These are phyloP conservation scores for Cyclotella atomus DNA, from an alignment of 108 stramenopile species.

Conservation along the genomic window DNA sequence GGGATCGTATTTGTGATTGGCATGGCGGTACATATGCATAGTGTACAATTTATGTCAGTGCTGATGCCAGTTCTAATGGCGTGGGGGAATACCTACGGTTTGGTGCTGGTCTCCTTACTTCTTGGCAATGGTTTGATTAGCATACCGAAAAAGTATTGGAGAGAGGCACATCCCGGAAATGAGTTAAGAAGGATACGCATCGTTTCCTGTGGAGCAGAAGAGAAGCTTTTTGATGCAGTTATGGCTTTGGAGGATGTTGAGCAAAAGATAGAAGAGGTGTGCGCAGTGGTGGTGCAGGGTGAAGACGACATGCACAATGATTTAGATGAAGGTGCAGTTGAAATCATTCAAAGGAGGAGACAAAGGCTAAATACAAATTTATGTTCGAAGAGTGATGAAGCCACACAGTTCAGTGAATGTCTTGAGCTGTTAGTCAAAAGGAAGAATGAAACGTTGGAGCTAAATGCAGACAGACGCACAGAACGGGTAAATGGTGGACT, in stretches of 20 bases:
- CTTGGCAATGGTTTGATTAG: constrained; percentile 84
- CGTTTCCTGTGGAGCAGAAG: constrained; percentile 58
- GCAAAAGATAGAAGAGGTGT: constrained; percentile 51
- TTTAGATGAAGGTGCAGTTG: constrained; percentile 18
- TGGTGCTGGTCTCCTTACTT: constrained; percentile 73
- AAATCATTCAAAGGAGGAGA: background rate
- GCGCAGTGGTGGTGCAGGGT: constrained; percentile 22
- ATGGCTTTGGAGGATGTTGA: constrained; percentile 68
- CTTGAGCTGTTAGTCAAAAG: constrained; percentile 50
- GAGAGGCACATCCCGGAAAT: constrained; percentile 54
- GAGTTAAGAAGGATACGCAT: constrained; percentile 70
- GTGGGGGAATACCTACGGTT: constrained; percentile 85
- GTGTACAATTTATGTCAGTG: constrained; percentile 27
- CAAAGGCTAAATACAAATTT: constrained; percentile 3
- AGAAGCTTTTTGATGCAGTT: constrained; percentile 65
- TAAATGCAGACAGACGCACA: constrained; percentile 44
- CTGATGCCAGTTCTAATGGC: constrained; percentile 77
- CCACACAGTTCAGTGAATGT: constrained; percentile 41
- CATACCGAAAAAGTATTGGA: constrained; percentile 76
- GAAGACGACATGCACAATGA: constrained; percentile 14
- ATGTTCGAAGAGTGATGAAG: constrained; percentile 23
- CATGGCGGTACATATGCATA: constrained; percentile 50
- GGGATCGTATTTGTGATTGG: constrained; percentile 40
- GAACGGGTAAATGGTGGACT: constrained; percentile 7
- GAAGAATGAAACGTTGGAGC: constrained; percentile 45